These are phyloP conservation scores for Hypoxylon sp. DNA, from an alignment of 2,329 filamentous ascomycete genomes.

Conservation along the genomic window DNA sequence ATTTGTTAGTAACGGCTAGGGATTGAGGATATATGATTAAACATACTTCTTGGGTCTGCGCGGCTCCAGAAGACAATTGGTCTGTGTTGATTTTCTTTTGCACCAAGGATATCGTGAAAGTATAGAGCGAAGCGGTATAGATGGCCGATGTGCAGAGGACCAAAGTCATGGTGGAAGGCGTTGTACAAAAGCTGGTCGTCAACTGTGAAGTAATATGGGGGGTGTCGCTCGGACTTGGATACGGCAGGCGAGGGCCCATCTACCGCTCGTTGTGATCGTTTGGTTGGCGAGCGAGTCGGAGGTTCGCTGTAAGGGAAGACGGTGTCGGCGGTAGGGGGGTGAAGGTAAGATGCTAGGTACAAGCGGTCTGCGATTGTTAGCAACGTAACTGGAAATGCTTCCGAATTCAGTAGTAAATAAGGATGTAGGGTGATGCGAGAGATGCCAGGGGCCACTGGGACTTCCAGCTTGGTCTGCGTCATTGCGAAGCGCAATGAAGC, in stretches of 20 bases:
- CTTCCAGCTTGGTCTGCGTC: conserved; percentile 36
- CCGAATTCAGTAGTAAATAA: conserved; percentile 43
- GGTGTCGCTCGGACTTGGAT: conserved; percentile 64
- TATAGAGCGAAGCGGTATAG: conserved; percentile 96
- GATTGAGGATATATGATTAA: background rate
- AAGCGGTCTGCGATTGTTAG: conserved; percentile 80
- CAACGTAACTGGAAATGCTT: conserved; percentile 50
- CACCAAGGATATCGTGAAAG: conserved; percentile 94
- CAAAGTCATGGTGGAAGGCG: conserved; percentile 98
- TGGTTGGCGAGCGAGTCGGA: conserved; percentile 76
- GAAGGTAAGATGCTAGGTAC: conserved; percentile 92
- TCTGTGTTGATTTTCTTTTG: conserved; percentile 89
- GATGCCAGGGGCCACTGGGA: conserved; percentile 48
- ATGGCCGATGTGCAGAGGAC: conserved; percentile 96
- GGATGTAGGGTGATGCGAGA: conserved; percentile 34
- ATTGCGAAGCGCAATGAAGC: conserved; percentile 36
- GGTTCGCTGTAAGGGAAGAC: conserved; percentile 83
- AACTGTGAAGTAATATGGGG: conserved; percentile 95
- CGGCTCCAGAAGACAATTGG: conserved; percentile 97
- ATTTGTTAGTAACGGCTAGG: conserved; percentile 47
- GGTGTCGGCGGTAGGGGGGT: conserved; percentile 84
- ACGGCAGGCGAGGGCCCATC: conserved; percentile 67
- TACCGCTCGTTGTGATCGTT: conserved; percentile 77
- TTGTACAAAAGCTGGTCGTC: conserved; percentile 96
- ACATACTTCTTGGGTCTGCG: conserved; percentile 89